A percentile compares a stretch with the other conserved stretches of the same genome.
Conservation (phyloP, 129 eudicot species). For the Saussurea involucrata region DNA sequence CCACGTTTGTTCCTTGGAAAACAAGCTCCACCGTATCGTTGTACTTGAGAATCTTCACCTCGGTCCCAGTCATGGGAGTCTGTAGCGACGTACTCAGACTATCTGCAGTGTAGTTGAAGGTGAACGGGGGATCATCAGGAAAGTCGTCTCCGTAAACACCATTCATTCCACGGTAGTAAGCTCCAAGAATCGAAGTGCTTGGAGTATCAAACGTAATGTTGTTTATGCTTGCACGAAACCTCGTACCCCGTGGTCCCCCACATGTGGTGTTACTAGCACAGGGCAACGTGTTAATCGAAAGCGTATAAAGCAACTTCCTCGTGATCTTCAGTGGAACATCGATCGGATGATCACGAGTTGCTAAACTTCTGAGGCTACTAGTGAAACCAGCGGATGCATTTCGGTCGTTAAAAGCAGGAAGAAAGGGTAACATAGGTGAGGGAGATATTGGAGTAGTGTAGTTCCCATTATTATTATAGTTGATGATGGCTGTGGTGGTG, state of each 20-base stretch:
- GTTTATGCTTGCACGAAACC: slow-evolving; percentile 50
- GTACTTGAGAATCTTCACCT: slow-evolving; percentile 37
- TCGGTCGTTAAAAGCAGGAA: slow-evolving; percentile 37
- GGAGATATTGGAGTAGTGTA: slow-evolving; percentile 9
- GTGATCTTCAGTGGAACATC: slow-evolving; percentile 36
- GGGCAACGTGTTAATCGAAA: slow-evolving; percentile 30
- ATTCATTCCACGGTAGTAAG: slow-evolving; percentile 34
- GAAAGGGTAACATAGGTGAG: slow-evolving; percentile 25
- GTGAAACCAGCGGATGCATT: slow-evolving; percentile 32
- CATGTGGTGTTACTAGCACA: slow-evolving; percentile 28
- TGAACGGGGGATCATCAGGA: slow-evolving; percentile 47
- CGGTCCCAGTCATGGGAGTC: slow-evolving; percentile 31
- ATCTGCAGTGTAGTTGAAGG: slow-evolving; percentile 42
- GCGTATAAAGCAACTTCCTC: slow-evolving; percentile 26
- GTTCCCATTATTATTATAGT: slow-evolving; percentile 33
- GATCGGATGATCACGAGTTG: slow-evolving; percentile 22
- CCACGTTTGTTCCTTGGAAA: slow-evolving; percentile 55
- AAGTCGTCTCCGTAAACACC: slow-evolving; percentile 44
- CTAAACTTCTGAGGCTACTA: slow-evolving; percentile 33
- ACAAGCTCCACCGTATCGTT: slow-evolving; percentile 50
- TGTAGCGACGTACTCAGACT: slow-evolving; percentile 3
- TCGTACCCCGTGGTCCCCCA: slow-evolving; percentile 4
- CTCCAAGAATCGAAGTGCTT: slow-evolving; percentile 33
- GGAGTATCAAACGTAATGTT: slow-evolving; percentile 41
- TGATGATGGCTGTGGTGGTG: slow-evolving; percentile 49